Conservation (phyloP, 208 protist genomes). For the Trypanosoma grayi region DNA sequence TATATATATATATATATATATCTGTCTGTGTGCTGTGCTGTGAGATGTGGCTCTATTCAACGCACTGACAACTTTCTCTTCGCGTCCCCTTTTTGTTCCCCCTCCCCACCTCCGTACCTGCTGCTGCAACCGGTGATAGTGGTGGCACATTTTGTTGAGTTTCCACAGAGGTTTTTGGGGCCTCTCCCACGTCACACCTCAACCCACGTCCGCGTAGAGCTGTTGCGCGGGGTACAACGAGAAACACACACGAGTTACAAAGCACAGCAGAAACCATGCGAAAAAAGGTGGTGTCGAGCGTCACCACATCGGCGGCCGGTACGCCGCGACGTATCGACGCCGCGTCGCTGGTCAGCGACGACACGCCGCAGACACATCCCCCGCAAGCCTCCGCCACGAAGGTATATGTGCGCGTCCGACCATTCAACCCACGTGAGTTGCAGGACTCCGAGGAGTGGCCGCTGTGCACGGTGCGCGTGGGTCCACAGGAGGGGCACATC, state of each 20-base stretch:
- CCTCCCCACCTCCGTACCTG: too few relatives aligned
- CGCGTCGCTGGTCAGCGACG: not conserved
- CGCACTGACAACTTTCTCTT: not conserved
- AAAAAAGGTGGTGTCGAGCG: not conserved
- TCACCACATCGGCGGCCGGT: not conserved
- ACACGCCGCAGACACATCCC: not conserved
- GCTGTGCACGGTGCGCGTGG: conserved; percentile 59
- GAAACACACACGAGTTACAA: too few relatives aligned
- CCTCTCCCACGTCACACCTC: too few relatives aligned
- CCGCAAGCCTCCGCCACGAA: not conserved
- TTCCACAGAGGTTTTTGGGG: too few relatives aligned
- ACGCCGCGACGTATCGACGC: not conserved
- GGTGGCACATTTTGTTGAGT: too few relatives aligned
- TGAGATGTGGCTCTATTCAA: not conserved
- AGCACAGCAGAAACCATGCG: too few relatives aligned
- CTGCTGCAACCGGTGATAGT: too few relatives aligned
- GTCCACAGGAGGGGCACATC: conserved; percentile 21
- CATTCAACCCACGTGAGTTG: conserved; percentile 67
- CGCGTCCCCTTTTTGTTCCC: too few relatives aligned
- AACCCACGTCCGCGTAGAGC: too few relatives aligned
- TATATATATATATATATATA: not conserved
- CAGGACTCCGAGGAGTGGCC: conserved; percentile 18
- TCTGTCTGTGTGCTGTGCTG: not conserved
- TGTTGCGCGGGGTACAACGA: too few relatives aligned
- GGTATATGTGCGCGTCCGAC: conserved; percentile 77